Evolutionary conservation across 495 filamentous ascomycete species (phyloP), one percentile per base, ranked within the genome.

Genomic region (Penicillium cosmopolitanum): DNA sequence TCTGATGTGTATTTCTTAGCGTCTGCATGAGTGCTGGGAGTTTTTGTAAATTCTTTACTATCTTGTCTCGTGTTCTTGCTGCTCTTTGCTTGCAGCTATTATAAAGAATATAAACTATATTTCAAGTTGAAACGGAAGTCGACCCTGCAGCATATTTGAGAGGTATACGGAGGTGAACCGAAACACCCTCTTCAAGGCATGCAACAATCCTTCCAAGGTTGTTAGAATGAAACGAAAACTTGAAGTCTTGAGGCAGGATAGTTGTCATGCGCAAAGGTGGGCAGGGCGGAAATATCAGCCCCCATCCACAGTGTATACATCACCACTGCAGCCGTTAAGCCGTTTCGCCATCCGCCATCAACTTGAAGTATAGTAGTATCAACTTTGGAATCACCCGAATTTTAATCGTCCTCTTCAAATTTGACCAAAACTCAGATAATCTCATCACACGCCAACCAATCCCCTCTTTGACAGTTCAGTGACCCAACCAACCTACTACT

Each of bases 1-100:
- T 44, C 42, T 44, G n/a, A 18, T 44, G 15, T 44, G 42, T 44
- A 44, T 44, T 19, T 44, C 16, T 19, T 44, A 44, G 42, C 42
- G 42, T 16, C 42, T 44, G 42, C 42, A 44, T 44, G 13, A 18
- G 42, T 44, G 42, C 42, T 44, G 16, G 42, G 42, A 16, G 15
- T 44, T 44, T 44, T 44, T 44, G 28, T 44, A 16, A 18, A 44
- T 44, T 5, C 6, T 44, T 40, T 40, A n/a, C 10, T 12, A 40
- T 44, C 8, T 44, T 16, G 5, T 16, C 4, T 44, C 42, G 16
- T 18, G 4, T 38, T 38, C 28, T 9, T 31, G 28, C 28, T 31
- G 28, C 36, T n/a, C 36, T 5, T 13, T 13, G 11, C 34, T 36
- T 2, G 11, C 36, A 38, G 36, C 36, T 12, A 9, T 12, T 38